Percentiles rank a stretch among this genome's conserved stretches.
Evolutionary conservation across 495 filamentous ascomycete species (phyloP).

Genomic region (Daldinia grandis): DNA sequence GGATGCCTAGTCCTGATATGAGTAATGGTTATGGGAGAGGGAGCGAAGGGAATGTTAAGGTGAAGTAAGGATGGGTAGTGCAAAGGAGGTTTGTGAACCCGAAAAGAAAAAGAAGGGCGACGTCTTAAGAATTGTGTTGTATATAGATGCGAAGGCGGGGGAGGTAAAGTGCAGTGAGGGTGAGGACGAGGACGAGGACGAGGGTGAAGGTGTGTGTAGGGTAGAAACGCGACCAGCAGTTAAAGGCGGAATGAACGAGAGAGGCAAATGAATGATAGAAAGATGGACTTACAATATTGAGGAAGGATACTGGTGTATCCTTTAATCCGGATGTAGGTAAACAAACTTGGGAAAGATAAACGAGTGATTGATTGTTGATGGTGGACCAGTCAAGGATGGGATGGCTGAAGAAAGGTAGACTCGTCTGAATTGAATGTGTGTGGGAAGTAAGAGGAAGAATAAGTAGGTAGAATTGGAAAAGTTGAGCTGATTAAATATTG

Average conservation of each 20-base stretch:
- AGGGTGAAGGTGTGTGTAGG: not conserved
- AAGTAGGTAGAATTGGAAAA: not conserved
- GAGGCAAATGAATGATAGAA: not conserved
- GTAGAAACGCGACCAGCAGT: not conserved
- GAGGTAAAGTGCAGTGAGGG: not conserved
- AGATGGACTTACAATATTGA: not conserved
- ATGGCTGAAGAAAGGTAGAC: not conserved
- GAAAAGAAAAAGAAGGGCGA: not conserved
- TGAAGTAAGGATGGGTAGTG: not conserved
- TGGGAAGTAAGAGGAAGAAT: not conserved
- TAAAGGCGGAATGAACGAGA: not conserved
- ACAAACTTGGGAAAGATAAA: not conserved
- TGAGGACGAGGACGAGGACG: not conserved
- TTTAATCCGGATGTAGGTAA: not conserved
- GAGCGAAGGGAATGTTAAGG: not conserved
- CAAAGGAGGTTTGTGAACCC: not conserved
- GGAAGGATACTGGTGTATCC: not conserved
- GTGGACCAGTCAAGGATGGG: not conserved
- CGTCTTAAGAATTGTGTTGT: not conserved
- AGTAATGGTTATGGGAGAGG: not conserved
- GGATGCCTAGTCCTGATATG: not conserved
- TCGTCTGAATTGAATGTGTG: not conserved
- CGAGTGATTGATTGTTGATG: not conserved
- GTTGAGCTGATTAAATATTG: not conserved
- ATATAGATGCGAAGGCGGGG: not conserved